Base-by-base conservation (phyloP, 2,329 filamentous ascomycete species). In the Chrysoporthe austroafricana region DNA sequence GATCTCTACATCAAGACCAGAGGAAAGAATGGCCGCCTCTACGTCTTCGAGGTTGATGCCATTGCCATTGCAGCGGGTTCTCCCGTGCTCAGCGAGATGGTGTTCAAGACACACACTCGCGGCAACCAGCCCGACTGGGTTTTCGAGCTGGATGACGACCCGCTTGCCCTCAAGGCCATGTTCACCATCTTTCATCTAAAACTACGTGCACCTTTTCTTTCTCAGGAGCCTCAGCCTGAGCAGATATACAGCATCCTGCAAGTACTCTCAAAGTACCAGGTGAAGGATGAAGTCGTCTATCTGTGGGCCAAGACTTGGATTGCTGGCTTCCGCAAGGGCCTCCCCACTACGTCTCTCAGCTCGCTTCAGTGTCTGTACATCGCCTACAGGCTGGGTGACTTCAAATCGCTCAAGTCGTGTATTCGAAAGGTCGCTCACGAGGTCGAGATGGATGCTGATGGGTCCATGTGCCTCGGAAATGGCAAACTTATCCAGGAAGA, bases 1-100 rank as follows among this genome's bases (percentile, higher is more conserved):
- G 69, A 70, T 39, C 64, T 70, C 16, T 70, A 66, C 59, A 44
- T 70, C 54, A 64, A 69, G 54, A 57, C 64, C n/a, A 64, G 54
- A 42, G 62, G 56, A 16, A 32, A 44, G 21, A 44, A 54, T 26
- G 69, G 67, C 13, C 62, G 48, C 16, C 13, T 36, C 36, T 65
- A 56, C n/a, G 57, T 69, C 3, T 69, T 70, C n/a, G 64, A 70
- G 21, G 69, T 70, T 26, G 64, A 64, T 16, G 64, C 67, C 6
- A 32, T 54, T n/a, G 57, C 44, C 18, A 64, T 70, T 16, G 69
- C 62, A 9, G 68, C 68, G 3, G 61, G 62, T 5, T 70, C 69
- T 11, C 52, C 50, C 4, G 65, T 65, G 34, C 68, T 70, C 14
- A 46, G 63, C n/a, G 50, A 66, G 3, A 70, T 70, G 69, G 61